Evolutionary conservation across 2,329 filamentous ascomycete species (phyloP), one percentile per base, ranked within the genome.

Genomic region (Colletotrichum spaethianum): DNA sequence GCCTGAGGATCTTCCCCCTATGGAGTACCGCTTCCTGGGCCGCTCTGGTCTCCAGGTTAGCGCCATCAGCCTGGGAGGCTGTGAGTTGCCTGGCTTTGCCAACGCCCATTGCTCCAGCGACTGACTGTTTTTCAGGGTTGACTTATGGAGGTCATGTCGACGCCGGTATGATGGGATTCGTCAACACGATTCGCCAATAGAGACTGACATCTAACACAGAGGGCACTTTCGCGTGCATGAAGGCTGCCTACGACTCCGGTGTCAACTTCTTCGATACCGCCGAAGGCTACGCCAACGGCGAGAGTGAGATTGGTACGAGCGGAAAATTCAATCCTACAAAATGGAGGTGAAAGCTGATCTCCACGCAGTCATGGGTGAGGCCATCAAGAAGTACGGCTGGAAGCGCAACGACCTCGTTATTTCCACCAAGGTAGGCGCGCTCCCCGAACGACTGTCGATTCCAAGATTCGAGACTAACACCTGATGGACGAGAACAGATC

Each of bases 131-230:
- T 1, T 1, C 0, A 75, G 73, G 73, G 91, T 85, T 95, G 63
- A 94, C 93, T 0, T 94, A 93, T 75, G 93, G 93, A 65, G 92
- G 92, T 23, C 91, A 93, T 75, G 90, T 94, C 38, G 90, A 91
- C 67, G 88, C 90, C 78, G 89, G 91, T 91, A 83, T 75, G 83
- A 50, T 14, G 23, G 6, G 12, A 16, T 14, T n/a, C 4, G n/a
- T 18, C 1, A 7, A 8, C 23, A 6, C 33, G 14, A 20, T 33
- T 44, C 20, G 20, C 38, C 2, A 38, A 31, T 53, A 38, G 7
- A 42, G 28, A 12, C 64, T 65, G 36, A 73, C 42, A 61, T 6
- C 16, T 2, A 9, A 53, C 57, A 14, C 60, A 82, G 82, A 84
- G 77, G 80, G 79, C 44, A 84, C 90, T 0, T 90, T 88, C 77